Percentiles rank a stretch among this genome's conserved stretches.
Evolutionary conservation across 257 asterid genomes (phyloP).

Genomic region (Echium plantagineum): DNA sequence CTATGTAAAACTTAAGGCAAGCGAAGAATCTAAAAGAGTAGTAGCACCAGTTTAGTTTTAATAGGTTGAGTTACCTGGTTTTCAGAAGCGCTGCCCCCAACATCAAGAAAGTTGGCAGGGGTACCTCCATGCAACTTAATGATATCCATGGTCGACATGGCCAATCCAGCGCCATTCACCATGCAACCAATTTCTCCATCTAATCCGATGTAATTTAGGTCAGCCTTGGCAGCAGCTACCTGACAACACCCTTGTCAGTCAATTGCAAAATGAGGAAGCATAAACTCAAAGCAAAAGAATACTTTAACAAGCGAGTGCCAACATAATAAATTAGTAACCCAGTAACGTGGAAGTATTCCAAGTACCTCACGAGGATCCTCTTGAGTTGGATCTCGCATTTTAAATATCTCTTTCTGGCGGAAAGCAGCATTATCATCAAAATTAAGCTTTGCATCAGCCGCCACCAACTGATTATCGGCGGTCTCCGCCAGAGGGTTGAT

Average conservation of each 20-base stretch:
- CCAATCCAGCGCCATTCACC: constrained; percentile 99
- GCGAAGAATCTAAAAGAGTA: background rate
- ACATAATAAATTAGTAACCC: background rate
- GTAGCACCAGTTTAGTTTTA: background rate
- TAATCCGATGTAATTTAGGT: constrained; percentile 89
- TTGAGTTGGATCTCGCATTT: constrained; percentile 87
- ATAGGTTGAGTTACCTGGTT: constrained; percentile 48
- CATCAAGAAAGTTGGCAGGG: constrained; percentile 98
- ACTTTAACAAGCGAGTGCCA: background rate
- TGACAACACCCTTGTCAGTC: constrained; percentile 12
- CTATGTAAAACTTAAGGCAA: background rate
- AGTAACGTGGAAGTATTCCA: background rate
- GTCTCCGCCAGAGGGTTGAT: constrained; percentile 97
- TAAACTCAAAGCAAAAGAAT: background rate
- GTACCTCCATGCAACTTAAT: constrained; percentile 97
- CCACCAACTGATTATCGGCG: constrained; percentile 75
- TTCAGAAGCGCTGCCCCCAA: constrained; percentile 98
- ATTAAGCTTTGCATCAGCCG: constrained; percentile 98
- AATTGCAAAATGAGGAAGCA: background rate
- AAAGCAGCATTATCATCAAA: constrained; percentile 96
- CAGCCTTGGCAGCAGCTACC: constrained; percentile 98
- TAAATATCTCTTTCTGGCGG: constrained; percentile 76
- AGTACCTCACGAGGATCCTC: constrained; percentile 97
- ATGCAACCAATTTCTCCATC: constrained; percentile 99
- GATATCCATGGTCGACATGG: constrained; percentile 99